A percentile compares a stretch with the other conserved stretches of the same genome.
Evolutionary conservation across 805 yeast species (phyloP).

Genomic region (Lipomyces sp.): DNA sequence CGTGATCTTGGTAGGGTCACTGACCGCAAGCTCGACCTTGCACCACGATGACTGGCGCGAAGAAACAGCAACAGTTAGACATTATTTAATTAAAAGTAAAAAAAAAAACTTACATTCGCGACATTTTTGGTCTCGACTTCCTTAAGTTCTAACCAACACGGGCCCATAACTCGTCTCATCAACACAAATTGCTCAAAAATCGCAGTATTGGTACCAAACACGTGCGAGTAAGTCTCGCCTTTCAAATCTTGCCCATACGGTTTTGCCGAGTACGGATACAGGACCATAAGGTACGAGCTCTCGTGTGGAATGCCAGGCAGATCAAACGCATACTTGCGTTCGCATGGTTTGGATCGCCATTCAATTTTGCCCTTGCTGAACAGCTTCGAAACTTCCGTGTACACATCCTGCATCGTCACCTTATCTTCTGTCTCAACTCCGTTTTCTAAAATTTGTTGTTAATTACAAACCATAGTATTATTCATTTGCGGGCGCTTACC

Average conservation of each 20-base stretch:
- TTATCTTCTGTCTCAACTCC: conserved; percentile 51
- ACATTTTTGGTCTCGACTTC: conserved; percentile 63
- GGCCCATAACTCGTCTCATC: conserved; percentile 89
- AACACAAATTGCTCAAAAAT: conserved; percentile 86
- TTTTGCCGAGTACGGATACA: conserved; percentile 64
- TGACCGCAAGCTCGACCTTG: conserved; percentile 69
- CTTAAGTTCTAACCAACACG: conserved; percentile 87
- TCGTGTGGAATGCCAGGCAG: conserved; percentile 76
- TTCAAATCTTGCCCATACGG: conserved; percentile 63
- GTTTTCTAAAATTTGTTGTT: conserved; percentile 22
- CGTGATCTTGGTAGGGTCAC: conserved; percentile 46
- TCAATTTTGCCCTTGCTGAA: conserved; percentile 65
- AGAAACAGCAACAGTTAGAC: not conserved
- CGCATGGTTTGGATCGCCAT: conserved; percentile 71
- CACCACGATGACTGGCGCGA: conserved; percentile 61
- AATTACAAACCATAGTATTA: not conserved
- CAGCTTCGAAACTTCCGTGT: conserved; percentile 73
- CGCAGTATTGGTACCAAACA: conserved; percentile 76
- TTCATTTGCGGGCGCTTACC: not conserved
- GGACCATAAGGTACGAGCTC: conserved; percentile 76
- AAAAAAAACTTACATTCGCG: conserved; percentile 52
- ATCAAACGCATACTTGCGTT: conserved; percentile 87
- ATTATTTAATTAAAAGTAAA: not conserved
- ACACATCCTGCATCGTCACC: conserved; percentile 66
- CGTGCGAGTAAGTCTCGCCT: conserved; percentile 76